These are phyloP conservation scores for Epichloe sylvatica DNA, from an alignment of 2,329 filamentous ascomycete genomes.

Conservation along the genomic window DNA sequence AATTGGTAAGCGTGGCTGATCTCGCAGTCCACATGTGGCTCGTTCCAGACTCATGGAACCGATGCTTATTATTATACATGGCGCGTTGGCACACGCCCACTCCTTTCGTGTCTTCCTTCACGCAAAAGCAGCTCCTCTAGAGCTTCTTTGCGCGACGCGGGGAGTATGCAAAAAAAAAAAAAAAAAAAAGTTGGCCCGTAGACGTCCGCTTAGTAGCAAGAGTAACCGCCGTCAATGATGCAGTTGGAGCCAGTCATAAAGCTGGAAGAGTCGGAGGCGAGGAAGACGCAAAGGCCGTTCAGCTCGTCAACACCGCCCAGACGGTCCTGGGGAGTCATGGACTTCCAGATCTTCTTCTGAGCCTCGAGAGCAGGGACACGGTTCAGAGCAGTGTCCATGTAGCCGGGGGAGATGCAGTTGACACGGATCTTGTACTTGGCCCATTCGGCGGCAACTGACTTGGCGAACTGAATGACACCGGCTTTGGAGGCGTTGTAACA, in stretches of 20 bases:
- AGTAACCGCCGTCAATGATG: slow-evolving; percentile 58
- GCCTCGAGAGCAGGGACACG: slow-evolving; percentile 63
- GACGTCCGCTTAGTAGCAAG: slow-evolving; percentile 35
- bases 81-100: not conserved
- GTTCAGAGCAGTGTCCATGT: slow-evolving; percentile 78
- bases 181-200: not conserved
- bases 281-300: slow-evolving; percentile 63
- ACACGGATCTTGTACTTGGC: slow-evolving; percentile 68
- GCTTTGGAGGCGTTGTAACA: slow-evolving; percentile 80
- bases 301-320: slow-evolving; percentile 62
- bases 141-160: not conserved
- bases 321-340: slow-evolving; percentile 57
- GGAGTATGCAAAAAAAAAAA: not conserved
- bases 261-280: slow-evolving; percentile 55
- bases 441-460: slow-evolving; percentile 74
- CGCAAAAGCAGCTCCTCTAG: not conserved
- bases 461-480: slow-evolving; percentile 62
- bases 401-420: slow-evolving; percentile 73
- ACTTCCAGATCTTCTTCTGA: slow-evolving; percentile 71
- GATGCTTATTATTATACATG: not conserved
- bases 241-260: slow-evolving; percentile 71
- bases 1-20: not conserved
- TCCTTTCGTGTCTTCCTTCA: not conserved
- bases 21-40: not conserved
- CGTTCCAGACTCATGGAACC: not conserved